A percentile compares a stretch with the other conserved stretches of the same genome.
Evolutionary conservation across 495 filamentous ascomycete species (phyloP).

Genomic region (Penicillium salamii): DNA sequence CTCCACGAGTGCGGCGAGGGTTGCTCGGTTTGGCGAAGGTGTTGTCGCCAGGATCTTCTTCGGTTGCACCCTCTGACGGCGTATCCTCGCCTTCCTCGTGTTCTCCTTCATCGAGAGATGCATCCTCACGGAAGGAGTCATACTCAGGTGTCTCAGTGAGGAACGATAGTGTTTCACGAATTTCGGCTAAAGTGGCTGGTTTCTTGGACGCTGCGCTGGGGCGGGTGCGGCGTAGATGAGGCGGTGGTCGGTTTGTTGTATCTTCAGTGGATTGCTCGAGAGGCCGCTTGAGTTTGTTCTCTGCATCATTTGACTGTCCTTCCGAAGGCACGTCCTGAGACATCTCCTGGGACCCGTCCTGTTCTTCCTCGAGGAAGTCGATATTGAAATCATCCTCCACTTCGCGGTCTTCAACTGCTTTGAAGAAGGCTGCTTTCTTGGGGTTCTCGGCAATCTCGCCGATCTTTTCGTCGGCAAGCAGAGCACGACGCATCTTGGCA

Average conservation of each 20-base stretch:
- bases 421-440: constrained; percentile 84
- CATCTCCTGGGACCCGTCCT: constrained; percentile 37
- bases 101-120: constrained; percentile 39
- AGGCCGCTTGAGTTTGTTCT: constrained; percentile 55
- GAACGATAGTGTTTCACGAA: constrained; percentile 75
- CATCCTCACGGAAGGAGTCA: constrained; percentile 46
- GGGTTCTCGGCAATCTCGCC: constrained; percentile 88
- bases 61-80: constrained; percentile 34
- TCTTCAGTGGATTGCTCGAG: constrained; percentile 44
- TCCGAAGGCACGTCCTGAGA: constrained; percentile 39
- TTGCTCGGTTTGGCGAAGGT: constrained; percentile 36
- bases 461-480: constrained; percentile 87
- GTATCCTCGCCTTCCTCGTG: constrained; percentile 37
- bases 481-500: constrained; percentile 84
- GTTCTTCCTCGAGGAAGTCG: constrained; percentile 64
- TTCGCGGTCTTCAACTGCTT: constrained; percentile 80
- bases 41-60: constrained; percentile 31
- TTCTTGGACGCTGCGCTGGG: constrained; percentile 52
- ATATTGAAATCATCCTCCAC: constrained; percentile 75
- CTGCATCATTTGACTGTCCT: constrained; percentile 25
- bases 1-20: constrained; percentile 48
- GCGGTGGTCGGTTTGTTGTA: constrained; percentile 54
- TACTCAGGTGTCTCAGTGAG: constrained; percentile 74
- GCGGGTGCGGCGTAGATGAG: constrained; percentile 64
- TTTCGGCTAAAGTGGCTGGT: constrained; percentile 69